Percentiles rank a stretch among this genome's conserved stretches.
phyloP scores from a whole-genome alignment of 345 rosid genomes.

The Diplotaxis tenuifolia region DNA sequence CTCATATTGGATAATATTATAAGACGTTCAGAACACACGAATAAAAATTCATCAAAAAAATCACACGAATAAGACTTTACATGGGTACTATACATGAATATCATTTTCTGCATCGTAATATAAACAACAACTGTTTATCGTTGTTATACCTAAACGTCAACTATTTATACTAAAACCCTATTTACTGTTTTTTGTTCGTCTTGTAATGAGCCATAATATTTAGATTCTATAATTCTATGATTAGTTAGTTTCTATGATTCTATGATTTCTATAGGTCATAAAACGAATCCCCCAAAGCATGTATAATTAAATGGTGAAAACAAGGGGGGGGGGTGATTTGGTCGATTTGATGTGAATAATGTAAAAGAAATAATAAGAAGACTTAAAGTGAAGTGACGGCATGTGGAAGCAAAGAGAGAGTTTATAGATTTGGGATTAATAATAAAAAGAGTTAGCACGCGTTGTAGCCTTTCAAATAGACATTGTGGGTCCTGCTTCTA shows the following conservation, averaged over 20 bases:
- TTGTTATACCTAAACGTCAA: not conserved
- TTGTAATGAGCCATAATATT: not conserved
- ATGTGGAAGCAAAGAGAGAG: constrained; percentile 1
- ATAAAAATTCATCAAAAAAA: too few relatives aligned
- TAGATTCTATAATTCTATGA: too few relatives aligned
- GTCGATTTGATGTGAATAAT: constrained; percentile 4
- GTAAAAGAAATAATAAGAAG: not conserved
- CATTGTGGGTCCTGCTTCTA: constrained; percentile 22
- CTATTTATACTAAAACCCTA: not conserved
- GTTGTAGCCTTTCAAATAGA: constrained; percentile 38
- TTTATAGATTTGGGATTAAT: not conserved
- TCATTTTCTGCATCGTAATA: not conserved
- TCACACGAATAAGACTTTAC: constrained; percentile 1
- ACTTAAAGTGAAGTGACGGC: constrained; percentile 31
- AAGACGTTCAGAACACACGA: not conserved
- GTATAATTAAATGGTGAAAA: not conserved
- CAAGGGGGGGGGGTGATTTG: constrained; percentile 9
- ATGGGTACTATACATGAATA: constrained; percentile 15
- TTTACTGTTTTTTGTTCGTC: not conserved
- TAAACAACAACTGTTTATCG: not conserved
- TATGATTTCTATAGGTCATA: not conserved
- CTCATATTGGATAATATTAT: constrained; percentile 18
- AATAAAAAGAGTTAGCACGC: constrained; percentile 32
- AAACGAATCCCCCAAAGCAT: not conserved
- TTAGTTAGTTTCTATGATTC: too few relatives aligned